phyloP scores from a whole-genome alignment of 2,329 filamentous ascomycete species.

The Tothia fuscella region DNA sequence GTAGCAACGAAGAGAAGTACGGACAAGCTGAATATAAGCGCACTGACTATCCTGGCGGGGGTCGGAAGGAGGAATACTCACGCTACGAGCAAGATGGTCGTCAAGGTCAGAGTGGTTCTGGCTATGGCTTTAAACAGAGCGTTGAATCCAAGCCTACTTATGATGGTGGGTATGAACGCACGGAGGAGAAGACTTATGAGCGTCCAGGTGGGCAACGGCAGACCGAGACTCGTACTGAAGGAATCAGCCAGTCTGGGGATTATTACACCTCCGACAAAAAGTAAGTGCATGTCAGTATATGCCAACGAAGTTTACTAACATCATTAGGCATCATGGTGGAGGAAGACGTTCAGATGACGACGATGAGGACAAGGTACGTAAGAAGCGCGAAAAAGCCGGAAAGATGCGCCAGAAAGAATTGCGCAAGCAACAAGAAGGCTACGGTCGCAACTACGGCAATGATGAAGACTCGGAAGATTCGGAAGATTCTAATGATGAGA shows the following conservation, averaged over 20 bases:
- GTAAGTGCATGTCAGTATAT: neutral
- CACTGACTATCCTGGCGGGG: slow-evolving; percentile 47
- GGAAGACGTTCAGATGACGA: neutral
- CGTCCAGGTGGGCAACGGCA: slow-evolving; percentile 29
- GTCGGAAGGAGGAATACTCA: slow-evolving; percentile 46
- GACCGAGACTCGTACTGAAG: slow-evolving; percentile 24
- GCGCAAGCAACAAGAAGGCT: slow-evolving; percentile 17
- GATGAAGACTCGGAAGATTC: slow-evolving; percentile 15
- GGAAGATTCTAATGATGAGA: slow-evolving; percentile 18
- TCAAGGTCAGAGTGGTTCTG: slow-evolving; percentile 31
- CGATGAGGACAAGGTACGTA: slow-evolving; percentile 8
- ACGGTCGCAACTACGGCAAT: slow-evolving; percentile 19
- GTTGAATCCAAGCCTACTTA: slow-evolving; percentile 37
- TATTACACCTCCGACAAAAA: slow-evolving; percentile 17
- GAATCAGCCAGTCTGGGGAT: slow-evolving; percentile 16
- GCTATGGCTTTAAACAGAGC: slow-evolving; percentile 48
- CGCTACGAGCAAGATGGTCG: slow-evolving; percentile 44
- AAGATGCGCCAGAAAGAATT: slow-evolving; percentile 29
- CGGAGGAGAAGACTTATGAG: slow-evolving; percentile 42
- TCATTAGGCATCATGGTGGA: neutral
- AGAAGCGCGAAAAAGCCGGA: slow-evolving; percentile 21
- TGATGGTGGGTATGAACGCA: slow-evolving; percentile 47
- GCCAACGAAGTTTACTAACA: neutral
- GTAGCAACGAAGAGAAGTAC: slow-evolving; percentile 29
- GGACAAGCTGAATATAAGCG: slow-evolving; percentile 49